phyloP scores from a whole-genome alignment of 2,329 filamentous ascomycete genomes.

The Thelonectria olida region DNA sequence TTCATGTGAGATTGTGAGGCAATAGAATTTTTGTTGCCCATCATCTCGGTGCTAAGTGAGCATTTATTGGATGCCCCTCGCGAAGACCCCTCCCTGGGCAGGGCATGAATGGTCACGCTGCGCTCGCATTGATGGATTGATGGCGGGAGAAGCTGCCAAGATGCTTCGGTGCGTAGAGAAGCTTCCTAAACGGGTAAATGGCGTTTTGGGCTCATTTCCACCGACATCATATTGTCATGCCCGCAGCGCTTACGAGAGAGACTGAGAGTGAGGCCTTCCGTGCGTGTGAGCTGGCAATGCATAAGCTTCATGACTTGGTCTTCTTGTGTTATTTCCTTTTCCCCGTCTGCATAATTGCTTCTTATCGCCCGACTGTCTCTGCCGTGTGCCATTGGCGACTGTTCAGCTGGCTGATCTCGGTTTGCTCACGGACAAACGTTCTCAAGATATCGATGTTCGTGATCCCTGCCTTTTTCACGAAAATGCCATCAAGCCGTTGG shows the following conservation, averaged over 20 bases:
- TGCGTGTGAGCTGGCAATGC: constrained; percentile 19
- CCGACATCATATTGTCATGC: constrained; percentile 33
- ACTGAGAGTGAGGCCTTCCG: constrained; percentile 1
- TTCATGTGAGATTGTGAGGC: background rate
- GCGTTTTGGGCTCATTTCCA: constrained; percentile 38
- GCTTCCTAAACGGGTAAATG: constrained; percentile 29
- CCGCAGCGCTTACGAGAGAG: background rate
- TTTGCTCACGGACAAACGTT: background rate
- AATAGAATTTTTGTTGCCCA: constrained; percentile 3
- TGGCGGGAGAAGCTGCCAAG: background rate
- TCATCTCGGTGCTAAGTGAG: constrained; percentile 4
- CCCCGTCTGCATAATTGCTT: constrained; percentile 3
- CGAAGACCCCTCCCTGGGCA: background rate
- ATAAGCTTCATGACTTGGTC: constrained; percentile 9
- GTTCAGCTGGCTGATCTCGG: background rate
- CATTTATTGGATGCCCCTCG: constrained; percentile 5
- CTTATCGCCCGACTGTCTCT: background rate
- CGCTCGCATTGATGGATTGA: constrained; percentile 1
- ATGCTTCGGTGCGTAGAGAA: constrained; percentile 26
- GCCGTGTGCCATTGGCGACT: background rate
- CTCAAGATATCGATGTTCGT: background rate
- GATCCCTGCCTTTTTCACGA: background rate
- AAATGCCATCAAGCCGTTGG: constrained; percentile 9
- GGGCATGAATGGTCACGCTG: constrained; percentile 21
- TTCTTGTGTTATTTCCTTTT: background rate